These are phyloP conservation scores for Calonectria naviculata DNA, from an alignment of 2,329 filamentous ascomycete species.

Conservation along the genomic window DNA sequence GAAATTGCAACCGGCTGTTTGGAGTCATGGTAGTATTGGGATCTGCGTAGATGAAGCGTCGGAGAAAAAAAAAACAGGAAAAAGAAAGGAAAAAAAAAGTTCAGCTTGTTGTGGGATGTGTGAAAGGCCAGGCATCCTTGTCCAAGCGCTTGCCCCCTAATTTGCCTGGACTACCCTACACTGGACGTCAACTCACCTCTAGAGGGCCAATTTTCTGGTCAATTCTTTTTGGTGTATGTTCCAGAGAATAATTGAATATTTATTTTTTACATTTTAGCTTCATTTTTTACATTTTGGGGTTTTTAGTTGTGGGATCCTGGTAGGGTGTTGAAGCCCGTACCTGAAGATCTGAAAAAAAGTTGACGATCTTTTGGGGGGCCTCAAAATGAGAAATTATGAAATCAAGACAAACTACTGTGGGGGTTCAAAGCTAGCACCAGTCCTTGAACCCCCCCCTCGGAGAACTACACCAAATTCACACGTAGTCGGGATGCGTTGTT, in stretches of 20 bases:
- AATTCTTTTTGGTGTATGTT: not conserved
- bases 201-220: not conserved
- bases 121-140: not conserved
- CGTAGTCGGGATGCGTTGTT: too few relatives aligned
- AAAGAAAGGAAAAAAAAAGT: not conserved
- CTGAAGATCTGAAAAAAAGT: not conserved
- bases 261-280: not conserved
- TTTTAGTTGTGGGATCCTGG: not conserved
- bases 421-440: not conserved
- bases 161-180: not conserved
- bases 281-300: not conserved
- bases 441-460: not conserved
- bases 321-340: conserved; percentile 1
- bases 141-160: not conserved
- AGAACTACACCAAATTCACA: too few relatives aligned
- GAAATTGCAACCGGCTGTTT: not conserved
- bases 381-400: conserved; percentile 5
- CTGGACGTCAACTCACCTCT: not conserved
- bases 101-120: not conserved
- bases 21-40: not conserved
- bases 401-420: not conserved
- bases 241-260: not conserved
- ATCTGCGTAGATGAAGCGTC: not conserved
- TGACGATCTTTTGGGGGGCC: not conserved
- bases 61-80: not conserved